A percentile compares a stretch with the other conserved stretches of the same genome.
These are phyloP conservation scores for Quaeritorhiza haematococci DNA, from an alignment of 371 early-diverging fungal species.

Conservation along the genomic window DNA sequence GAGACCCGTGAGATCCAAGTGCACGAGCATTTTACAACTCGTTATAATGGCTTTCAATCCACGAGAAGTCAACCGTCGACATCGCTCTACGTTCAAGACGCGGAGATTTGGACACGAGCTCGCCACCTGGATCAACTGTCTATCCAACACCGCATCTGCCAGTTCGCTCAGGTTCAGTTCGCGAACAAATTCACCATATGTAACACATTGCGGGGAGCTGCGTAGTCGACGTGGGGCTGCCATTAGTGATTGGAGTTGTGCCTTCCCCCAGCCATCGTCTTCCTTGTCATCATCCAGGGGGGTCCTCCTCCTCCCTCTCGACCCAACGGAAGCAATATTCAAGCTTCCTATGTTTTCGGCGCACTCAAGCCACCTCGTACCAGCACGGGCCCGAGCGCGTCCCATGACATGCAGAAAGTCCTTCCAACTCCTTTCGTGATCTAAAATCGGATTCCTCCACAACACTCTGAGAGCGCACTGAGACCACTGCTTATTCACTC, in stretches of 20 bases:
- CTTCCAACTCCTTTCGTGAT: background rate
- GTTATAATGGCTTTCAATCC: slow-evolving; percentile 4
- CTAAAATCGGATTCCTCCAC: slow-evolving; percentile 8
- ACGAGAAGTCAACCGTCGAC: background rate
- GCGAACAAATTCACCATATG: slow-evolving; percentile 6
- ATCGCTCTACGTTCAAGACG: slow-evolving; percentile 11
- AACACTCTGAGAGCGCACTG: slow-evolving; percentile 3
- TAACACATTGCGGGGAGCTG: background rate
- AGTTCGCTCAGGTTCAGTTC: slow-evolving; percentile 4
- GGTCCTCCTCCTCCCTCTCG: too few species aligned
- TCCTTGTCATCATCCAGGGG: too few species aligned
- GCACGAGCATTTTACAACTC: slow-evolving; percentile 4
- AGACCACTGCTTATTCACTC: slow-evolving; percentile 9
- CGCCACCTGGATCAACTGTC: background rate
- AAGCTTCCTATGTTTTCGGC: too few species aligned
- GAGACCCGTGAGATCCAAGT: slow-evolving; percentile 12
- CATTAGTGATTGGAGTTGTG: background rate
- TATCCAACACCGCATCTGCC: slow-evolving; percentile 1
- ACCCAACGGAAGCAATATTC: too few species aligned
- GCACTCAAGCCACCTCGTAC: too few species aligned
- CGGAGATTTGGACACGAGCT: slow-evolving; percentile 9
- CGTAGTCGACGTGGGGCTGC: slow-evolving; percentile 2
- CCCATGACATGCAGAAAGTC: slow-evolving; percentile 1
- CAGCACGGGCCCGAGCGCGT: too few species aligned
- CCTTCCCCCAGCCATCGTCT: slow-evolving; percentile 6